Percentiles rank a stretch among this genome's conserved stretches.
Evolutionary conservation across 768 basidiomycete species (phyloP).

Genomic region (Lentinula edodes): DNA sequence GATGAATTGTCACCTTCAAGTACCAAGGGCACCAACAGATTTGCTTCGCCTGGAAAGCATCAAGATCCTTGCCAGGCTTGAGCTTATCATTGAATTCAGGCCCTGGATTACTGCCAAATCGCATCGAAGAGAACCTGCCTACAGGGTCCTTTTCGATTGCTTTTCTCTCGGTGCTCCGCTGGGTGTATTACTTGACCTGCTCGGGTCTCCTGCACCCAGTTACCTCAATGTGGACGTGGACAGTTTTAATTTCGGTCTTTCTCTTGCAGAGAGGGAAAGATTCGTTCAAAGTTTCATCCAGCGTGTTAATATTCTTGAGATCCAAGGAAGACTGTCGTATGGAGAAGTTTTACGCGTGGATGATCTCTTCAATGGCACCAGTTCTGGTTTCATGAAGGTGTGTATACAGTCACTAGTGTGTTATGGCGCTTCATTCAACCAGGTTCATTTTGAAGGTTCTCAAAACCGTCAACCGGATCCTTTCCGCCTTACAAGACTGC

Average conservation of each 20-base stretch:
- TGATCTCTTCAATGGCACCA: constrained; percentile 27
- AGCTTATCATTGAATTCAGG: constrained; percentile 28
- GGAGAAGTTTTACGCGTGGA: constrained; percentile 35
- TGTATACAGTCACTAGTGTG: neutral
- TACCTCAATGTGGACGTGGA: constrained; percentile 20
- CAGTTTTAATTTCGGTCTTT: constrained; percentile 24
- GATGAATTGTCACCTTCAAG: constrained; percentile 3
- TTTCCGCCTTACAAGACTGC: constrained; percentile 26
- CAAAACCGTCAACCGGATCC: constrained; percentile 27
- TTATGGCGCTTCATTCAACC: neutral
- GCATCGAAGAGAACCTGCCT: constrained; percentile 19
- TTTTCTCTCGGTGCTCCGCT: constrained; percentile 31
- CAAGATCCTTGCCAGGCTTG: constrained; percentile 30
- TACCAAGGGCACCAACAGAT: constrained; percentile 31
- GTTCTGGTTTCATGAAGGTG: constrained; percentile 29
- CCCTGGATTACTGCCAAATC: constrained; percentile 28
- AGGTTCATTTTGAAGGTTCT: constrained; percentile 20
- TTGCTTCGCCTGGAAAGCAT: constrained; percentile 30
- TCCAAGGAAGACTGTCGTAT: constrained; percentile 26
- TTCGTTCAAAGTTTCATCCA: constrained; percentile 30
- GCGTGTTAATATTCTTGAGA: constrained; percentile 26
- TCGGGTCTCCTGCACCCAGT: constrained; percentile 30
- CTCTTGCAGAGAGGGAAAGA: constrained; percentile 20
- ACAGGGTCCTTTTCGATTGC: constrained; percentile 29
- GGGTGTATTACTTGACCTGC: constrained; percentile 27